Evolutionary conservation across 2,329 filamentous ascomycete species (phyloP), one percentile per base, ranked within the genome.

Genomic region (Ophiostoma piceae): DNA sequence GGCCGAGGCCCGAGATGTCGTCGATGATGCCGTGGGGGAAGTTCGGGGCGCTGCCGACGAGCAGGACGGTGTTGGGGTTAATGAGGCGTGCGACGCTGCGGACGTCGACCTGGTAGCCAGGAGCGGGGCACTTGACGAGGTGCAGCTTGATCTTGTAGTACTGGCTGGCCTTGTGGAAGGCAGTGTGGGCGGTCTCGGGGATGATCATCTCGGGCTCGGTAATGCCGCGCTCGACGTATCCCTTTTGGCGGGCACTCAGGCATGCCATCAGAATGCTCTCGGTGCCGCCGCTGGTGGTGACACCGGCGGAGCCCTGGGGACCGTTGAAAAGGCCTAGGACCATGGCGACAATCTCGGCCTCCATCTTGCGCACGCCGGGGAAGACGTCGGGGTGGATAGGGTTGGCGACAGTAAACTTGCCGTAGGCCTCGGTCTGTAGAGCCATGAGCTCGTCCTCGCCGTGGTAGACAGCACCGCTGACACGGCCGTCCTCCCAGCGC

Each of bases 1-100:
- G 90, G 69, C 94, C 97, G 60, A 99, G 87, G 0, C 87, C 86
- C 0, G 90, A 82, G 75, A 99, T 97, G 79, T 98, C 93, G 79
- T 99, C 95, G 73, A 99, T 95, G 77, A 99, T 96, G 72, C 95
- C 95, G 78, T 99, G 95, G 51, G 95, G 95, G 81, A 97, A 99
- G 84, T 98, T 99, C 71, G 95, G 95, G 0, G 95, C 94, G 1
- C 92, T 96, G 66, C 95, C 95, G 68, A 98, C 95, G 3, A 99
- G 88, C 37, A 99, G 84, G 72, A 98, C 82, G 0, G 95, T 99
- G 82, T 99, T 99, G 76, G 90, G 87, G 80, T 97, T 99, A 80
- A 99, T 88, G 71, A 98, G 87, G 41, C 93, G 90, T 19, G 89
- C 87, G 66, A 98, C 91, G 39, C 88, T 86, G 70, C 87, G 83